Evolutionary conservation across 768 basidiomycete species (phyloP).

Genomic region (Sporobolomyces pararoseus): DNA sequence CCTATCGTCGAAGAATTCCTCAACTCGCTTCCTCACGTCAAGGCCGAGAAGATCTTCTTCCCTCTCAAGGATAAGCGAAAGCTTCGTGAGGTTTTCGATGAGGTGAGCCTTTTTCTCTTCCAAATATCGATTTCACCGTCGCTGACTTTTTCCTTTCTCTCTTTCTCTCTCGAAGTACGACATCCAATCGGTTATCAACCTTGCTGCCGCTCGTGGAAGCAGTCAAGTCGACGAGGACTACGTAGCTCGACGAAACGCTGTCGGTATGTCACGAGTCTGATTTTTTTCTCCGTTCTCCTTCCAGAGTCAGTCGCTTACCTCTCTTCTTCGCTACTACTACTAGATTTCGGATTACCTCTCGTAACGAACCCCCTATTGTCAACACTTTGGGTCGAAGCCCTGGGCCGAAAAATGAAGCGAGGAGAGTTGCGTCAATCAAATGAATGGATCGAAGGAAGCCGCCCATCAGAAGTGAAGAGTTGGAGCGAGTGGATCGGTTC

Average conservation of each 20-base stretch:
- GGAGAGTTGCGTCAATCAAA: conserved; percentile 72
- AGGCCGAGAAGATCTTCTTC: conserved; percentile 81
- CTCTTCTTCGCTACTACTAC: too few relatives aligned
- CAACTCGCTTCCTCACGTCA: conserved; percentile 70
- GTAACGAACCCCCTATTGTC: conserved; percentile 87
- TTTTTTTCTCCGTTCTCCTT: conserved; percentile 11
- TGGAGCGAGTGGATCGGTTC: conserved; percentile 76
- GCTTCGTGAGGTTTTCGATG: conserved; percentile 71
- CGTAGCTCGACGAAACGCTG: conserved; percentile 72
- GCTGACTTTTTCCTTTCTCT: background rate
- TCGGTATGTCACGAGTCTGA: conserved; percentile 44
- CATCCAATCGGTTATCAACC: conserved; percentile 89
- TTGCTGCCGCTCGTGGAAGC: conserved; percentile 71
- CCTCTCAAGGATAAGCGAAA: conserved; percentile 94
- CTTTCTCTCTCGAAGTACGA: conserved; percentile 62
- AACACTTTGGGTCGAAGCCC: conserved; percentile 70
- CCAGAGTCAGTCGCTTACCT: background rate
- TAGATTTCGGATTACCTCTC: conserved; percentile 88
- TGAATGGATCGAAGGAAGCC: conserved; percentile 73
- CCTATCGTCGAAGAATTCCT: conserved; percentile 72
- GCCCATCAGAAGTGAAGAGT: conserved; percentile 84
- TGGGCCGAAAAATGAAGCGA: conserved; percentile 61
- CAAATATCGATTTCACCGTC: background rate
- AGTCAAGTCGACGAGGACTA: conserved; percentile 88
- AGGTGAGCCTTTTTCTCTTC: conserved; percentile 16